Conservation (phyloP, 2,329 filamentous ascomycete genomes). For the Cytospora schulzeri region DNA sequence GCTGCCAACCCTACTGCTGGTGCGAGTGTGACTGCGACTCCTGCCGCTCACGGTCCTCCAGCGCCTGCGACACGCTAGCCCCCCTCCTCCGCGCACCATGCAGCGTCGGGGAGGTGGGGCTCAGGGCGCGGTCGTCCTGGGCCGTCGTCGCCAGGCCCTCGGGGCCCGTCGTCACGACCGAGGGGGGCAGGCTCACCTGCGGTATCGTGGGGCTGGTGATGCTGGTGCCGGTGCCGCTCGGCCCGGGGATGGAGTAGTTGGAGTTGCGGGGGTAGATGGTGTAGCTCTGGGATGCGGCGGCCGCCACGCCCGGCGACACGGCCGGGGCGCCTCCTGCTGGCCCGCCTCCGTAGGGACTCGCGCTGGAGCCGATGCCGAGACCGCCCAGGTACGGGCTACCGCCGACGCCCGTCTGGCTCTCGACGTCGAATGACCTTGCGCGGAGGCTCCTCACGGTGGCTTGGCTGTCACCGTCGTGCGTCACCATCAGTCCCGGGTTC, state of each 20-base stretch:
- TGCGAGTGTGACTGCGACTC: constrained; percentile 7
- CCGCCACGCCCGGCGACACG: constrained; percentile 22
- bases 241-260: constrained; percentile 7
- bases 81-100: constrained; percentile 20
- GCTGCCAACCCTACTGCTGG: constrained; percentile 6
- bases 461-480: constrained; percentile 16
- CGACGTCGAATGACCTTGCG: constrained; percentile 23
- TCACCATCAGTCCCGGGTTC: constrained; percentile 21
- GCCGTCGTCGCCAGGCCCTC: not conserved
- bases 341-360: not conserved
- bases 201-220: not conserved
- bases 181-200: constrained; percentile 9
- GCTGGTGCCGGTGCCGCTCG: not conserved
- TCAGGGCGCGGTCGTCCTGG: not conserved
- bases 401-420: constrained; percentile 10
- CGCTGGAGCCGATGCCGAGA: constrained; percentile 2
- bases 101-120: not conserved
- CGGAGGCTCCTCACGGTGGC: constrained; percentile 3
- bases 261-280: constrained; percentile 15
- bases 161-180: constrained; percentile 12
- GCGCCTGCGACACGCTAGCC: constrained; percentile 19
- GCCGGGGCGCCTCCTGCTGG: not conserved
- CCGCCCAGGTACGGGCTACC: constrained; percentile 11
- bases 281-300: constrained; percentile 21
- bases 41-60: constrained; percentile 4